phyloP scores from a whole-genome alignment of 805 yeast species.

The Kodamaea leandrae region DNA sequence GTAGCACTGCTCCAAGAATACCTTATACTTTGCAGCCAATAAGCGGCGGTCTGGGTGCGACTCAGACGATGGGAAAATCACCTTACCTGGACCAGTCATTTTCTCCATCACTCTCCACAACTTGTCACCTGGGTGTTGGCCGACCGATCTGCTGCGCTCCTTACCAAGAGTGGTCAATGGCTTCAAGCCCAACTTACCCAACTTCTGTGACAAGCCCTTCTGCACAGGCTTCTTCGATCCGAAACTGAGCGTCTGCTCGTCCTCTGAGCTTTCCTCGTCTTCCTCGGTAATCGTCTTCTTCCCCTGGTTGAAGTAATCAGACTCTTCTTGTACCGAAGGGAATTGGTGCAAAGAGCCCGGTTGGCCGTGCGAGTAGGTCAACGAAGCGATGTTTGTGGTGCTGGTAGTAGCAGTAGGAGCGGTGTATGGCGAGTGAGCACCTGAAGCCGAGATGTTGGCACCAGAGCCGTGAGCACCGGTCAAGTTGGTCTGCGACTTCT shows the following conservation, averaged over 20 bases:
- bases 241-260: slow-evolving; percentile 53
- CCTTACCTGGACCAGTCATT: slow-evolving; percentile 80
- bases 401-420: slow-evolving; percentile 80
- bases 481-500: slow-evolving; percentile 33
- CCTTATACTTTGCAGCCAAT: slow-evolving; percentile 74
- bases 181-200: slow-evolving; percentile 35
- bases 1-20: slow-evolving; percentile 83
- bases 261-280: slow-evolving; percentile 46
- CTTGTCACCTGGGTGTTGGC: slow-evolving; percentile 48
- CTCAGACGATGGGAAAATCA: slow-evolving; percentile 62
- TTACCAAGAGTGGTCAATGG: slow-evolving; percentile 37
- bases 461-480: slow-evolving; percentile 6
- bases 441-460: slow-evolving; percentile 13
- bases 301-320: slow-evolving; percentile 43
- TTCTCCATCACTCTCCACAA: slow-evolving; percentile 86
- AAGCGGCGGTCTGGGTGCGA: slow-evolving; percentile 65
- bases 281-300: slow-evolving; percentile 8
- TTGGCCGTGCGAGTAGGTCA: slow-evolving; percentile 37
- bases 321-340: slow-evolving; percentile 32
- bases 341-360: slow-evolving; percentile 29
- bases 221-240: slow-evolving; percentile 58
- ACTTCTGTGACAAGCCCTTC: slow-evolving; percentile 48
- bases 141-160: slow-evolving; percentile 9
- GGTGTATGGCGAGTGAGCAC: slow-evolving; percentile 66
- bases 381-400: slow-evolving; percentile 52